Base-by-base conservation (phyloP, 2,329 filamentous ascomycete species). In the Fusarium sp. region DNA sequence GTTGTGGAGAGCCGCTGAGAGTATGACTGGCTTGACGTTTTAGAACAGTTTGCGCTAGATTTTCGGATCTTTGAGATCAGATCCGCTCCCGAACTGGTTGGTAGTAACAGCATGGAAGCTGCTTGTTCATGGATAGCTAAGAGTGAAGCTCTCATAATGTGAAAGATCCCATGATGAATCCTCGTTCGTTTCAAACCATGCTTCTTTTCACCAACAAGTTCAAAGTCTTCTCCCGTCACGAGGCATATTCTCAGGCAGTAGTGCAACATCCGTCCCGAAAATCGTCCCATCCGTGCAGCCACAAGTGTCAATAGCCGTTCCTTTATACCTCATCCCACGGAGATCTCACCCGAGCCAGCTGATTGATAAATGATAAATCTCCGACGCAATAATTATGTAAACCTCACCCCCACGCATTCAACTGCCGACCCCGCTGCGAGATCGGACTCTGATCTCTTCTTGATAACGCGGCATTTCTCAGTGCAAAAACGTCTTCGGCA, bases 331-430 rank as follows among this genome's bases (percentile, higher is more conserved):
- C 33, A 38, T 38, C 33, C 22, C 22, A 20, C 11, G 22, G 55
- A 40, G 35, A 27, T 38, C 22, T 22, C 12, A 20, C 33, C 53
- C 35, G 35, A 38, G 35, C 12, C 20, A 10, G 33, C n/a, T 38
- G 35, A 38, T 24, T 22, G 22, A 27, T 22, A 58, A 40, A n/a
- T n/a, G n/a, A n/a, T n/a, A n/a, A 20, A 27, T 38, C 42, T 61
- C 44, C 59, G 44, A 62, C 44, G 44, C 59, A 38, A 53, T 53
- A 17, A 49, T 62, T 62, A 62, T 49, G 40, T 62, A 62, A 62
- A 22, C 33, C 11, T 38, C 59, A n/a, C 44, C 59, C 42, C 44
- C 44, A 33, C 46, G 46, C 46, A 31, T 31, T 31, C 31, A 38
- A 36, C 20, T 38, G 11, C 22, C 16, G 31, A 62, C 59, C 59